Evolutionary conservation across 441 rosid species (phyloP).

Genomic region (Melastoma candidum): DNA sequence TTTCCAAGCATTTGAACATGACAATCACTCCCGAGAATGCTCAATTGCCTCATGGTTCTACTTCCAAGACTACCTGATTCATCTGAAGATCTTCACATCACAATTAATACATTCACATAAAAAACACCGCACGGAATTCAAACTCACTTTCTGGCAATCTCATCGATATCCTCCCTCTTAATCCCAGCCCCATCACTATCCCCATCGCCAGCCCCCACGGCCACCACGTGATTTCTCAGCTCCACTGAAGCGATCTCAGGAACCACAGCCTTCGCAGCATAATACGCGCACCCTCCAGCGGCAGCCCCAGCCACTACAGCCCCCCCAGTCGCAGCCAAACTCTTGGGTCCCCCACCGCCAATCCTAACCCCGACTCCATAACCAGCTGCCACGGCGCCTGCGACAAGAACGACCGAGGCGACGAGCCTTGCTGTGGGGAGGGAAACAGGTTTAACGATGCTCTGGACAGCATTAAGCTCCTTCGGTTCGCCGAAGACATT

Average conservation of each 20-base stretch:
- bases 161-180: conserved; percentile 66
- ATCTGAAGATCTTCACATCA: neutral
- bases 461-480: no score
- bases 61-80: neutral
- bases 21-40: neutral
- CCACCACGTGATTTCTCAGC: conserved; percentile 57
- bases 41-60: neutral
- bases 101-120: neutral
- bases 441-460: no score
- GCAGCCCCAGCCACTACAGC: conserved; percentile 62
- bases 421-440: no score
- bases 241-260: conserved; percentile 84
- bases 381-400: no score
- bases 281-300: conserved; percentile 70
- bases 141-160: conserved; percentile 57
- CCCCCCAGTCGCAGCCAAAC: conserved; percentile 52
- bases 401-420: no score
- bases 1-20: conserved; percentile 2
- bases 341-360: no score
- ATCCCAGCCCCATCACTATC: conserved; percentile 59
- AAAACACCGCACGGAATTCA: neutral
- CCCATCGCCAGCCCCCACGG: conserved; percentile 7
- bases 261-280: conserved; percentile 50
- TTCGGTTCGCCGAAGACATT: no score
- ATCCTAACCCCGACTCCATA: no score